Base-by-base conservation (phyloP, 2,329 filamentous ascomycete species). In the Monascus ruber region DNA sequence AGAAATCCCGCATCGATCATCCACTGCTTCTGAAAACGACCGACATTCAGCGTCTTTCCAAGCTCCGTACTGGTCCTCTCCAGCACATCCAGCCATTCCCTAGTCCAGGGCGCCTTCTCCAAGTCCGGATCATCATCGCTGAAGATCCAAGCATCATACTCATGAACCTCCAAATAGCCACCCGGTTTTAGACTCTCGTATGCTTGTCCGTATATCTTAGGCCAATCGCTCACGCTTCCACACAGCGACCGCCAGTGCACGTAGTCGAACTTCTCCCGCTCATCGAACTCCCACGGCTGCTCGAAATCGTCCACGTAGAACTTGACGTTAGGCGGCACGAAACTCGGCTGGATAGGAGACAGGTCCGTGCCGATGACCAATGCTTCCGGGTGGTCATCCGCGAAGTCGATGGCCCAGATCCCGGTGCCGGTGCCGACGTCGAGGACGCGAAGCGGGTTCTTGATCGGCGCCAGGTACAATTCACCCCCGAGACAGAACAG, bases 241-340 rank as follows among this genome's bases (percentile, higher is more conserved):
- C 52, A 52, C n/a, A 55, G 26, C 5, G 43, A 36, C 28, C 52
- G 49, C 25, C 50, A 47, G 54, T 79, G 75, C 35, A 79, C 66
- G 35, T 72, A 68, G 53, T 78, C 74, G 44, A 76, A 65, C 43
- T 63, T 48, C 36, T 62, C 48, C 0, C 66, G 61, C 17, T 17
- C 17, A 17, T 17, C 17, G 52, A 73, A 44, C 62, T 69, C 63
- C 73, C 74, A 76, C 33, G 77, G 68, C 43, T 74, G 71, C 2
- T 69, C 65, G 50, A 65, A 65, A 49, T 85, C 80, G 50, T 84
- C 79, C 29, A 85, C 72, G 47, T 76, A 76, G 47, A 85, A 85
- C 40, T 72, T 71, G 17, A 84, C 75, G 46, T 85, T 85, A 5
- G 72, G 72, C 0, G 81, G 81, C 0, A 83, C 75, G 24, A 70